phyloP scores from a whole-genome alignment of 2,329 filamentous ascomycete species.

The Epicoccum sorghinum region DNA sequence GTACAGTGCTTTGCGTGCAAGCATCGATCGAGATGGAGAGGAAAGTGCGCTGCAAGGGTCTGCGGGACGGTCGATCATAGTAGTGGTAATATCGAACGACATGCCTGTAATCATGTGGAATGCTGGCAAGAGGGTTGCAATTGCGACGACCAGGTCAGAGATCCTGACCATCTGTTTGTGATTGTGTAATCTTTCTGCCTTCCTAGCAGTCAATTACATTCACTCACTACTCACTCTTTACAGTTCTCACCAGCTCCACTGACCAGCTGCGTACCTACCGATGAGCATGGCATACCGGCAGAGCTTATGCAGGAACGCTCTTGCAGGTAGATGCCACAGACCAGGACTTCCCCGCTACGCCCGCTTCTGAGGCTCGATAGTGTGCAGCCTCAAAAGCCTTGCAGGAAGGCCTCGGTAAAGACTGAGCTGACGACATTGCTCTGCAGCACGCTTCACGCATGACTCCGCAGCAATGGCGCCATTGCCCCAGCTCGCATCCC shows the following conservation, averaged over 20 bases:
- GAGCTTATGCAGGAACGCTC: slow-evolving; percentile 9
- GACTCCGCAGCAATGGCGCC: no score
- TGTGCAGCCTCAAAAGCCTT: no score
- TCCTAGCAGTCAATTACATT: background rate
- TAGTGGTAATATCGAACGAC: background rate
- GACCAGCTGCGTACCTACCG: background rate
- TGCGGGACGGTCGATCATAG: slow-evolving; percentile 3
- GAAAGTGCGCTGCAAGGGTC: background rate
- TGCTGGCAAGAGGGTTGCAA: background rate
- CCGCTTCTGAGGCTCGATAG: no score
- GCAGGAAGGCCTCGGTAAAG: no score
- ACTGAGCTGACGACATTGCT: no score
- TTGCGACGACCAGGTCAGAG: background rate
- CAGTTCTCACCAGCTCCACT: background rate
- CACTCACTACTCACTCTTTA: background rate
- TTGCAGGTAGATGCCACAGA: no score
- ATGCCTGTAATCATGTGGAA: background rate
- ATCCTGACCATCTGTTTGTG: background rate
- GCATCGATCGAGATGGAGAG: slow-evolving; percentile 3
- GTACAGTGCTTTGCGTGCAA: background rate
- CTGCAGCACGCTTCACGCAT: no score
- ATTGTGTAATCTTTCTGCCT: no score
- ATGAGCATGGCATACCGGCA: background rate
- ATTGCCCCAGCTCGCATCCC: no score
- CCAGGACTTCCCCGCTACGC: no score